Evolutionary conservation across 1,284 basidiomycete genomes (phyloP), one percentile per base, ranked within the genome.

Genomic region (Apiotrichum domesticum): DNA sequence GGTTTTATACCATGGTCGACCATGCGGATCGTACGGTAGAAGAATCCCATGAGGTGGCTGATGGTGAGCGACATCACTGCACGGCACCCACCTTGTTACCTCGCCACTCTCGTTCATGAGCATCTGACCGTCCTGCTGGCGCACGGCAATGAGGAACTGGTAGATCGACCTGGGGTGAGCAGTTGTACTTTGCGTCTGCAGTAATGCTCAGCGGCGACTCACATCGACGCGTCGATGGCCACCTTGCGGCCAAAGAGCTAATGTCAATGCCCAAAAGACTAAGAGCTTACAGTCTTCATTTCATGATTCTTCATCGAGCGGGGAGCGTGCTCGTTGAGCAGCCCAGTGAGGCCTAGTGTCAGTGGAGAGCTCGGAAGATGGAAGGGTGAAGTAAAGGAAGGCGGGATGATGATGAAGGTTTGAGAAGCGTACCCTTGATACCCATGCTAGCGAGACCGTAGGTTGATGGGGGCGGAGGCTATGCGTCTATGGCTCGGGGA

Each of bases 1-100:
- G 95, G 95, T 73, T 99, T 98, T 72, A 98, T 93, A 4, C 96
- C 96, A 66, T 96, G 92, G 77, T 99, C 96, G n/a, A 96, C 91
- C 79, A 98, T 98, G 29, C 96, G 84, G 59, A 97, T 90, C 0
- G 93, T 96, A 35, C 95, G 85, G 72, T 98, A 98, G 79, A 98
- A 98, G 78, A 98, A 90, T 0, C 95, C 95, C 88, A 98, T 97
- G 14, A 98, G 80, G 77, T 98, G 95, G 78, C 92, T 86, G 57
- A 10, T 1, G 4, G 56, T 58, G 42, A 61, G 40, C 4, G 9
- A 46, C 42, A 6, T 45, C 15, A 21, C 13, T 21, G 13, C 8
- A 9, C 51, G 41, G 10, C 42, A 67, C 78, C 53, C 52, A 83
- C 83, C 82, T 93, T 1, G 93, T 97, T 1, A 93, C 96, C 74